Evolutionary conservation across 2,329 filamentous ascomycete genomes (phyloP).

Genomic region (Aspergillus fructus): DNA sequence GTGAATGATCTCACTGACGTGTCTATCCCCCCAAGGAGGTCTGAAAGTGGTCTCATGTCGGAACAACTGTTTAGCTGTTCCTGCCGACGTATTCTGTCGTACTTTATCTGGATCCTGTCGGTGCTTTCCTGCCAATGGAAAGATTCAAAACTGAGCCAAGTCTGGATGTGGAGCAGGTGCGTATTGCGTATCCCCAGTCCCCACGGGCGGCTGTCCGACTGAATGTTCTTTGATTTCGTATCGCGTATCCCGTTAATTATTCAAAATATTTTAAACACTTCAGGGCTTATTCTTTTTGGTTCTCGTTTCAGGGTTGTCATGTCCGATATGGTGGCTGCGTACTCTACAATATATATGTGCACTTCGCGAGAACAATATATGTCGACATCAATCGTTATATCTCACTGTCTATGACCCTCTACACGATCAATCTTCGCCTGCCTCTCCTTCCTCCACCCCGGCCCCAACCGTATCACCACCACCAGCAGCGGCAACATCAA

Average conservation of each 20-base stretch:
- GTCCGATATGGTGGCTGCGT: too few relatives aligned
- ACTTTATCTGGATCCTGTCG: background rate
- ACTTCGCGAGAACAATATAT: too few relatives aligned
- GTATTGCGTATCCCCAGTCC: background rate
- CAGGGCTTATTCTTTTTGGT: too few relatives aligned
- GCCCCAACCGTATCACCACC: slow-evolving; percentile 1
- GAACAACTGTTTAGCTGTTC: background rate
- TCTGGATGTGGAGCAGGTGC: background rate
- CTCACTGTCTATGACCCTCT: background rate
- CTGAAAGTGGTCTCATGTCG: background rate
- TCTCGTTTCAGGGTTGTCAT: too few relatives aligned
- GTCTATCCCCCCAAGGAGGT: too few relatives aligned
- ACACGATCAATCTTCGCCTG: background rate
- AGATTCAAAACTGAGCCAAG: background rate
- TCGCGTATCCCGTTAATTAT: too few relatives aligned
- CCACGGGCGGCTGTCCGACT: too few relatives aligned
- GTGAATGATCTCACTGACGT: too few relatives aligned
- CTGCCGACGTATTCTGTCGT: background rate
- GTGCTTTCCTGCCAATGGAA: background rate
- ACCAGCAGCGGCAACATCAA: slow-evolving; percentile 1
- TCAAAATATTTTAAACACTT: too few relatives aligned
- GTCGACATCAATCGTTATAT: too few relatives aligned
- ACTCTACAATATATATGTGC: too few relatives aligned
- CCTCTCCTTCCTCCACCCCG: slow-evolving; percentile 6
- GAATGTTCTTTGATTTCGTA: too few relatives aligned